phyloP scores from a whole-genome alignment of 1,284 basidiomycete genomes.

The Heterobasidion irregulare region DNA sequence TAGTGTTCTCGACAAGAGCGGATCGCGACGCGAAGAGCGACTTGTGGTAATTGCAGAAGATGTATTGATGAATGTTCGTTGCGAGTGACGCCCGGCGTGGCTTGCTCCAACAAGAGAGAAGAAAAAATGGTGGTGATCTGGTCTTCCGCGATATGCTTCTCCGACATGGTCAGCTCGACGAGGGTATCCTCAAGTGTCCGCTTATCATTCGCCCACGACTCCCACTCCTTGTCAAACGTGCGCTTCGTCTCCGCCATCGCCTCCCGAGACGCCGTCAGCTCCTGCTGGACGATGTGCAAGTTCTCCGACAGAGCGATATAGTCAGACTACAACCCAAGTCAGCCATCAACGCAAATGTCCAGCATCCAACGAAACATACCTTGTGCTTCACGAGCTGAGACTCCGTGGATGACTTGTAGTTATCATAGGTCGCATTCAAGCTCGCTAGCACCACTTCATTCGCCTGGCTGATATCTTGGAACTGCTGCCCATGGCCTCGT shows the following conservation, averaged over 20 bases:
- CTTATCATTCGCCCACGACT: slow-evolving; percentile 71
- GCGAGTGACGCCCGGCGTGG: neutral
- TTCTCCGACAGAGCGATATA: slow-evolving; percentile 57
- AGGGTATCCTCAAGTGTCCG: slow-evolving; percentile 72
- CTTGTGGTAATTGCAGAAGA: neutral
- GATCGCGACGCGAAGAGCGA: neutral
- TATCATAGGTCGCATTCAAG: slow-evolving; percentile 68
- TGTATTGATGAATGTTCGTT: neutral
- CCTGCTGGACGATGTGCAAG: slow-evolving; percentile 45
- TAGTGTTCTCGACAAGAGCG: neutral
- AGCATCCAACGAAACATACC: slow-evolving; percentile 32
- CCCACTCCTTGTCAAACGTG: no score
- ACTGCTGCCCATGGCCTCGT: slow-evolving; percentile 70
- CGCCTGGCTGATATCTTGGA: slow-evolving; percentile 76
- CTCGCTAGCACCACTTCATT: slow-evolving; percentile 71
- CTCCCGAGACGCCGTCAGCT: slow-evolving; percentile 41
- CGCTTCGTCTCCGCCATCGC: slow-evolving; percentile 55
- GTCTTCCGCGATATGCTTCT: slow-evolving; percentile 58
- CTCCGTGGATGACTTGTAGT: slow-evolving; percentile 68
- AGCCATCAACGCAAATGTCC: neutral
- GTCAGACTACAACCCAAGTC: slow-evolving; percentile 43
- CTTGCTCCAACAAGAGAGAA: neutral
- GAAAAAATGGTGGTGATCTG: neutral
- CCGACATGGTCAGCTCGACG: slow-evolving; percentile 64
- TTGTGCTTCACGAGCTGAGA: slow-evolving; percentile 56